These are phyloP conservation scores for Salinomyces thailandicus DNA, from an alignment of 2,329 filamentous ascomycete genomes.

Conservation along the genomic window DNA sequence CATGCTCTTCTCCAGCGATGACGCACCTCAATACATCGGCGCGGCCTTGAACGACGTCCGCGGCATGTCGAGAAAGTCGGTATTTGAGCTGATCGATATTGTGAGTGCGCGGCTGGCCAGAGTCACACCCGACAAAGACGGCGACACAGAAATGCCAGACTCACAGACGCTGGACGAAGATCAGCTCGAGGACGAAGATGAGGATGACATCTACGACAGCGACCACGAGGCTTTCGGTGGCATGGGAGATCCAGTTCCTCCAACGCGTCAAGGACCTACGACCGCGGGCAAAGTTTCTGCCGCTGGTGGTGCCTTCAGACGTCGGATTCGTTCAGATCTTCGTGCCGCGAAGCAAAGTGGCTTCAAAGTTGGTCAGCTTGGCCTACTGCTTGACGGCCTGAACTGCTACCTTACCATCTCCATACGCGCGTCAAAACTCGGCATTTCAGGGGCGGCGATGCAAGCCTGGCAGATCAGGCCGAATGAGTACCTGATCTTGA, in stretches of 20 bases:
- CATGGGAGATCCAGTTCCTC: background rate
- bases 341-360: conserved; percentile 51
- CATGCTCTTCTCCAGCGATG: conserved; percentile 45
- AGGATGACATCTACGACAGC: conserved; percentile 24
- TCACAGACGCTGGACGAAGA: conserved; percentile 25
- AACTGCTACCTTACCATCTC: conserved; percentile 55
- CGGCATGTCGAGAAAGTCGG: conserved; percentile 34
- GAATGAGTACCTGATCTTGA: conserved; percentile 60
- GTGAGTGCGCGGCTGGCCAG: conserved; percentile 32
- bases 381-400: conserved; percentile 38
- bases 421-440: conserved; percentile 57
- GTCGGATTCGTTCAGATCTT: conserved; percentile 44
- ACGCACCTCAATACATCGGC: conserved; percentile 34
- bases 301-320: conserved; percentile 7
- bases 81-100: conserved; percentile 40
- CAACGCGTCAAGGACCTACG: conserved; percentile 5
- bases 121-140: conserved; percentile 27
- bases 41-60: conserved; percentile 36
- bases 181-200: conserved; percentile 25
- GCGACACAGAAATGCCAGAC: conserved; percentile 33
- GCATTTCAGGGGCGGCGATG: conserved; percentile 62
- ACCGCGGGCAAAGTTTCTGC: conserved; percentile 6
- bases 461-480: conserved; percentile 63
- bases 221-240: conserved; percentile 21
- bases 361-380: conserved; percentile 57